Base-by-base conservation (phyloP, 2,329 filamentous ascomycete species). In the Torrubiella hemipterigena region DNA sequence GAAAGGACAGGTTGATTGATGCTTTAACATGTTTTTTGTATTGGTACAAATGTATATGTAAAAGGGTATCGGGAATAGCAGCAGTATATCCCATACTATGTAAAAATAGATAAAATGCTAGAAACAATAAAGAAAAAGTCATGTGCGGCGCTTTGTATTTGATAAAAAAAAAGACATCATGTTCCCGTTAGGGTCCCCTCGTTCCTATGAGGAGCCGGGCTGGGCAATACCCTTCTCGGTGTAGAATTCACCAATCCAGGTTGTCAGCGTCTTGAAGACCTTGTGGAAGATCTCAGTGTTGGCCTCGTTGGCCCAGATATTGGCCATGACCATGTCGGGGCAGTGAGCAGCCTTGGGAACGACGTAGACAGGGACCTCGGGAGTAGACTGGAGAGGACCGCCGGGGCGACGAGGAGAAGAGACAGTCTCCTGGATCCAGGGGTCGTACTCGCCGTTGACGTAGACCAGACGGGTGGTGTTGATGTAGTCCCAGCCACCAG, bases 291-390 rank as follows among this genome's bases (percentile, higher is more conserved):
- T 60, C 12, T 73, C 59, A n/a, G 54, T 58, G 9, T 81, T 61
- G 2, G 69, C 52, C 3, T 52, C 55, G 27, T 83, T 59, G 0
- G 81, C 64, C 0, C 68, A 66, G 0, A 55, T 51, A 1, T 65
- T 69, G 43, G 81, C 69, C 52, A 76, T 75, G 61, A 82, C 86
- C 1, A 73, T 69, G 5, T 69, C 58, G 3, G 62, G 59, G 56
- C 81, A 87, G 43, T 78, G 61, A 8, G 67, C 48, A 2, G 66
- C 67, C 3, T 31, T 28, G 7, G 54, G 49, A 29, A 40, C 46
- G 37, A 55, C 56, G 30, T 53, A 39, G 0, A 51, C 47, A 0
- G 61, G 62, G 35, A 66, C 61, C 61, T 63, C 66, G 40, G 63
- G 65, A 6, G 52, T 49, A 19, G 43, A 47, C 44, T 65, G 56